Evolutionary conservation across 169 alveolate genomes (phyloP).

Genomic region (Eimeria sp.): DNA sequence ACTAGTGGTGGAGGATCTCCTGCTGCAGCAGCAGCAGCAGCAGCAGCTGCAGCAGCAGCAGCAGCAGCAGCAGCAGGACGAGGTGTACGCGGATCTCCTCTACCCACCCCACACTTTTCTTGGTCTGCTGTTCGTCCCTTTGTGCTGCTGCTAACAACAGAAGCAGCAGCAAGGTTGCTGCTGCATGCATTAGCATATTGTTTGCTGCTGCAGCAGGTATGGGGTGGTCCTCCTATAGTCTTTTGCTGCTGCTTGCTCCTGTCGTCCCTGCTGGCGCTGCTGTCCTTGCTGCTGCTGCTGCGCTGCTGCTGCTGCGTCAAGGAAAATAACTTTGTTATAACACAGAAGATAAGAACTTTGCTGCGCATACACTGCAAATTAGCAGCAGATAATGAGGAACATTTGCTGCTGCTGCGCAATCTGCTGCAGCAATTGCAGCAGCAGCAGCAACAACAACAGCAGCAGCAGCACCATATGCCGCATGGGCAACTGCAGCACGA

Average conservation of each 20-base stretch:
- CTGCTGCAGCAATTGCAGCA: slow-evolving; percentile 27
- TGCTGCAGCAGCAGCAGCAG: neutral
- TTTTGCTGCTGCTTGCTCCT: slow-evolving; percentile 43
- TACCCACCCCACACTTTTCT: neutral
- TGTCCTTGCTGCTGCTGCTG: slow-evolving; percentile 22
- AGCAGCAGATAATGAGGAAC: neutral
- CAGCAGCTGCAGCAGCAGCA: slow-evolving; percentile 7
- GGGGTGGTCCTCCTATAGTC: slow-evolving; percentile 3
- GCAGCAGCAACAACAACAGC: slow-evolving; percentile 1
- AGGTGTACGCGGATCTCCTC: neutral
- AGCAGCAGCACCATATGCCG: neutral
- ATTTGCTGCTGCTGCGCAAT: neutral
- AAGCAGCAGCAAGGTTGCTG: slow-evolving; percentile 49
- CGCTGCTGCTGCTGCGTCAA: neutral
- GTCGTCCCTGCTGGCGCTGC: neutral
- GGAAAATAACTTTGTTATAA: neutral
- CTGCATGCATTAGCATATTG: neutral
- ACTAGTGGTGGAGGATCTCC: neutral
- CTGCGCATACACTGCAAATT: neutral
- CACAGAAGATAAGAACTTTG: neutral
- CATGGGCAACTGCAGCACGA: too few relatives aligned
- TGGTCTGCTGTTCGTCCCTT: slow-evolving; percentile 6
- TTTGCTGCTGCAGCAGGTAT: slow-evolving; percentile 4
- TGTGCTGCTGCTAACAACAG: neutral
- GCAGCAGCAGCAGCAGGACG: neutral